Percentiles rank a stretch among this genome's conserved stretches.
phyloP scores from a whole-genome alignment of 495 filamentous ascomycete genomes.

The Penicilliopsis zonata region DNA sequence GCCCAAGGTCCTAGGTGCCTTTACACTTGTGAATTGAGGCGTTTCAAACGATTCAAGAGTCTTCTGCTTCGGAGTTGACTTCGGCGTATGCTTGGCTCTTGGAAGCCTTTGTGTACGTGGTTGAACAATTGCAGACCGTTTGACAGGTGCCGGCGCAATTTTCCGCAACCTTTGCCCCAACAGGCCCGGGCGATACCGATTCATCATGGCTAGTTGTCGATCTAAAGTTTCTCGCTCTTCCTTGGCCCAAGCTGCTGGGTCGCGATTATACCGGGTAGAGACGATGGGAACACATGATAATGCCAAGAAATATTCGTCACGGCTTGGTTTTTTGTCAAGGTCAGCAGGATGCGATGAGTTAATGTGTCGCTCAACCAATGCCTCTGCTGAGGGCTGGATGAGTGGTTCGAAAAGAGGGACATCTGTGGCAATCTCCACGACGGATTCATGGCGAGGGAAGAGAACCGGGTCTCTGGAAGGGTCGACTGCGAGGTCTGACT shows the following conservation, averaged over 20 bases:
- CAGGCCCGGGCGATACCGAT: conserved; percentile 20
- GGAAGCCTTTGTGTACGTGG: conserved; percentile 20
- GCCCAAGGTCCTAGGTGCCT: conserved; percentile 29
- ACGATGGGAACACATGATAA: conserved; percentile 57
- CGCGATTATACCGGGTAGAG: conserved; percentile 42
- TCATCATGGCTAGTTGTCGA: conserved; percentile 33
- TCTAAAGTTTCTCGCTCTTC: conserved; percentile 52
- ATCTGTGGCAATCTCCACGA: conserved; percentile 32
- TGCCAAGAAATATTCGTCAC: conserved; percentile 57
- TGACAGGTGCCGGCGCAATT: conserved; percentile 34
- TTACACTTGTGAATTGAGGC: conserved; percentile 22
- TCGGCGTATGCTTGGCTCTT: conserved; percentile 34
- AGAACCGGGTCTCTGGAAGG: conserved; percentile 47
- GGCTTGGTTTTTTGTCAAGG: conserved; percentile 46
- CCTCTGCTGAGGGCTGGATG: conserved; percentile 32
- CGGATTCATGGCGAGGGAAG: conserved; percentile 39
- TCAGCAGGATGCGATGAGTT: conserved; percentile 45
- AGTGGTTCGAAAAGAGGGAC: conserved; percentile 44
- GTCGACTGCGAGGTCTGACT: conserved; percentile 18
- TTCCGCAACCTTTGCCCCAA: conserved; percentile 28
- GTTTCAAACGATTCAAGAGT: conserved; percentile 30
- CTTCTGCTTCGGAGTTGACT: conserved; percentile 35
- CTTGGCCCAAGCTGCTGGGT: conserved; percentile 47
- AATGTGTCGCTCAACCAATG: conserved; percentile 54
- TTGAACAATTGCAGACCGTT: conserved; percentile 15